Evolutionary conservation across 2,329 filamentous ascomycete genomes (phyloP), one percentile per base, ranked within the genome.

Genomic region (Verticillium nonalfalfae): DNA sequence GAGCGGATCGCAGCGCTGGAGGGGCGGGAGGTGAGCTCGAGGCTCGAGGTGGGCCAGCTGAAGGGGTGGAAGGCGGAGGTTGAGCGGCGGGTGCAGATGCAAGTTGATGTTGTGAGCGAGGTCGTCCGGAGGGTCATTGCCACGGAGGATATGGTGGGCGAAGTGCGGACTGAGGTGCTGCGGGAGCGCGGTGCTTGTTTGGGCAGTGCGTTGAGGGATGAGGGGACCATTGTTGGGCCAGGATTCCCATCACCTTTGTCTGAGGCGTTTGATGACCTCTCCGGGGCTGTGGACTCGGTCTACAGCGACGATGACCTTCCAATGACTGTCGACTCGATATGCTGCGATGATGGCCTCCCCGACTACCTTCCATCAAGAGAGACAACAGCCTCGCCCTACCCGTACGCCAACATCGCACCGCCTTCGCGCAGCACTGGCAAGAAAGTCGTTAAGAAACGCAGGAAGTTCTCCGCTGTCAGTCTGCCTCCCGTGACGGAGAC

Each of bases 61-160:
- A 18, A 15, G 3, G 31, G 21, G 1, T 61, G 57, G 59, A 57
- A 61, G 59, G n/a, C 14, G 0, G 33, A 33, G 26, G 35, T 64
- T 9, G 59, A 64, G 14, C 40, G 56, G 9, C 33, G 59, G 35
- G 3, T 64, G 34, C 56, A 57, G 50, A 50, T 59, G 59, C 56
- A 64, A 40, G 55, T 56, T 35, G 59, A 61, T 26, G 45, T 64
- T 15, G 15, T 64, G 34, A 21, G 15, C 21, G 40, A 56, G 6
- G 15, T 63, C 6, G 56, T 59, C 50, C 55, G 56, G 39, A 7
- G 45, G n/a, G n/a, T 52, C 4, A 52, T 52, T 10, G 18, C 6
- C 6, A 21, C 18, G 7, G 45, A 52, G 45, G 18, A 52, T 10
- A 52, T n/a, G n/a, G 11, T 10, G n/a, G 18, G n/a, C 11, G 15